These are phyloP conservation scores for Fusarium piperis DNA, from an alignment of 2,329 filamentous ascomycete genomes.

Conservation along the genomic window DNA sequence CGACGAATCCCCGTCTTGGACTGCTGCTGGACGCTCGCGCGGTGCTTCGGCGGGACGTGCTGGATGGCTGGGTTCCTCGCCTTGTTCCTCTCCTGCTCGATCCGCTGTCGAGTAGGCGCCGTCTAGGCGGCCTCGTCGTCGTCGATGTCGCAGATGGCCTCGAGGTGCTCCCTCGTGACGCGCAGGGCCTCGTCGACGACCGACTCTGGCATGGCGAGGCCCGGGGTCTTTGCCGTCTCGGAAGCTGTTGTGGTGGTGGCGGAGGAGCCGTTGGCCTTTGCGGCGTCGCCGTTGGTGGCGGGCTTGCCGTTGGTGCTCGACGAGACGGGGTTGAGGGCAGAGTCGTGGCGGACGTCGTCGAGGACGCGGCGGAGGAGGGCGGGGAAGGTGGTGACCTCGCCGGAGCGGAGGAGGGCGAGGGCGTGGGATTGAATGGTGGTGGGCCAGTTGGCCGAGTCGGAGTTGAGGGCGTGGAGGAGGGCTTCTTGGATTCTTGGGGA, in stretches of 20 bases:
- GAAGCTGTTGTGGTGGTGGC: neutral
- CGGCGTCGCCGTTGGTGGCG: conserved; percentile 44
- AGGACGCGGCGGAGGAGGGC: conserved; percentile 69
- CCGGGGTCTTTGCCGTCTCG: conserved; percentile 40
- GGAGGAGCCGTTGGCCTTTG: conserved; percentile 40
- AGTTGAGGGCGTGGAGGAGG: conserved; percentile 69
- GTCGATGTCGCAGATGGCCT: conserved; percentile 56
- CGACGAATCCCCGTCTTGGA: neutral
- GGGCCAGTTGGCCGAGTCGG: conserved; percentile 70
- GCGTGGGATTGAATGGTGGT: conserved; percentile 68
- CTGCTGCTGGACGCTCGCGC: neutral
- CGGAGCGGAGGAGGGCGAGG: conserved; percentile 67
- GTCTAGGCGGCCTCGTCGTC: conserved; percentile 32
- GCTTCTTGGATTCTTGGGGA: conserved; percentile 68
- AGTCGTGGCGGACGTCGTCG: conserved; percentile 67
- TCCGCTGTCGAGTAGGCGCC: neutral
- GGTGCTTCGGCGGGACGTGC: neutral
- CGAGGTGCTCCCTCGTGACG: conserved; percentile 67
- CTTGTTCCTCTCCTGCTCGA: neutral
- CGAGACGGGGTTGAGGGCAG: conserved; percentile 42
- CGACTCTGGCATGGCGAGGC: conserved; percentile 65
- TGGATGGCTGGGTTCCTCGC: neutral
- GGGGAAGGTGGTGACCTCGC: conserved; percentile 68
- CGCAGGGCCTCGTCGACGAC: conserved; percentile 72
- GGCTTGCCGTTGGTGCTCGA: conserved; percentile 48